Evolutionary conservation across 1,284 basidiomycete genomes (phyloP), one percentile per base, ranked within the genome.

Genomic region (Ganoderma sinense): DNA sequence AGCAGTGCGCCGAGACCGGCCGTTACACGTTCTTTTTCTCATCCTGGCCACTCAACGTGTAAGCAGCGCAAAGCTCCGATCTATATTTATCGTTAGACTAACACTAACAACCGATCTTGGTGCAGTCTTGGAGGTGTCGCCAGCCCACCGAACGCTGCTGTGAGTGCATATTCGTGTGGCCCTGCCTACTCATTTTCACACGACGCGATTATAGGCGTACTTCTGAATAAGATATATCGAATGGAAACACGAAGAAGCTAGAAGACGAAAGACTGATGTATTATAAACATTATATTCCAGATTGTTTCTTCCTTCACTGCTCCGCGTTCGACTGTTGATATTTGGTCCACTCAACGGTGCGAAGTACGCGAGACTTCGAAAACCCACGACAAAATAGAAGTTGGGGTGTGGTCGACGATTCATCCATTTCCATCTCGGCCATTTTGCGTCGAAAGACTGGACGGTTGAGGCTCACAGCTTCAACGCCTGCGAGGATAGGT

Each of bases 31-130:
- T 92, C 79, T 92, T 91, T 82, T 90, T 92, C 79, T 85, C 89
- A 0, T 92, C 91, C 5, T 92, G 90, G 91, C 90, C 91, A 1
- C 79, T 92, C 74, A 87, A 91, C 74, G 87, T 91, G 90, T 91
- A 76, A 76, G 89, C 31, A 18, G 29, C 13, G 6, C 16, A 26
- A 0, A n/a, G 6, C 23, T 48, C 7, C 8, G 26, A 2, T 29
- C 13, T 36, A n/a, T 5, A 20, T 29, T 14, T 5, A 36, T 39
- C 18, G 20, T 18, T 13, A 33, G 7, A n/a, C n/a, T n/a, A n/a
- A n/a, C n/a, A n/a, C n/a, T 64, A n/a, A 41, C 39, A 6, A 41
- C 1, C 5, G 23, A 6, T 4, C 4, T 26, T 23, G 11, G 6
- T 36, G 11, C n/a, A 64, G 62, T 23, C 62, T 64, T 41, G 89